A percentile compares a stretch with the other conserved stretches of the same genome.
Conservation (phyloP, 352 stramenopile species). For the Pythium phragmitis region DNA sequence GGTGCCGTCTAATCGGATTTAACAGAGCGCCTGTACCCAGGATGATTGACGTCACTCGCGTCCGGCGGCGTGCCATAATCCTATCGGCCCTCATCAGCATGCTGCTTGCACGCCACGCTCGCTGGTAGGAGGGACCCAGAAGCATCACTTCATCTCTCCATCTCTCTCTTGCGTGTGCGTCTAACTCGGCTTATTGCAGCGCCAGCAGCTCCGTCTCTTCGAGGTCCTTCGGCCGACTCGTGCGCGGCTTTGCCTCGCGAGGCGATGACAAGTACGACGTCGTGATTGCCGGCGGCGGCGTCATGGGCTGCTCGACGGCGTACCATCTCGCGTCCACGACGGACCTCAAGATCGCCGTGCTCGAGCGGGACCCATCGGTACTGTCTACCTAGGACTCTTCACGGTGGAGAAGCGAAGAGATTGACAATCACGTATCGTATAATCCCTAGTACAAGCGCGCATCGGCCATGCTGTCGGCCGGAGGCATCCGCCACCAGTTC, state of each 20-base stretch:
- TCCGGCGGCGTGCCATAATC: not conserved
- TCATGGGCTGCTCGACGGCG: slow-evolving; percentile 87
- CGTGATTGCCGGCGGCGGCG: slow-evolving; percentile 70
- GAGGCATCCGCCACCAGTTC: slow-evolving; percentile 84
- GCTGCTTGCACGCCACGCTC: slow-evolving; percentile 11
- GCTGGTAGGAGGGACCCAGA: not conserved
- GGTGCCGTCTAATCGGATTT: slow-evolving; percentile 28
- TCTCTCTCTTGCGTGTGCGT: not conserved
- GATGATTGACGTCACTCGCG: slow-evolving; percentile 13
- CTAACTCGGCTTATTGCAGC: not conserved
- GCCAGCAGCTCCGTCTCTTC: not conserved
- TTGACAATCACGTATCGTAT: not conserved
- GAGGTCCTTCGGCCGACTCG: not conserved
- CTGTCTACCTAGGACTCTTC: not conserved
- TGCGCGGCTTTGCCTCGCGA: slow-evolving; percentile 12
- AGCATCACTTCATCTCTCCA: not conserved
- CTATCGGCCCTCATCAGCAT: not conserved
- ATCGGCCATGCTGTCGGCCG: slow-evolving; percentile 72
- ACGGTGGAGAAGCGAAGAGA: not conserved
- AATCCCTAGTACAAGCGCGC: slow-evolving; percentile 75
- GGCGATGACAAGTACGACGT: slow-evolving; percentile 57
- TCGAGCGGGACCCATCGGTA: slow-evolving; percentile 72
- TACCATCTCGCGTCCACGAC: slow-evolving; percentile 77
- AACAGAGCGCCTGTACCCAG: slow-evolving; percentile 4
- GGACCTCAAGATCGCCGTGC: slow-evolving; percentile 68